A percentile compares a stretch with the other conserved stretches of the same genome.
phyloP scores from a whole-genome alignment of 164 flowering plant genomes.

The Piper longum region DNA sequence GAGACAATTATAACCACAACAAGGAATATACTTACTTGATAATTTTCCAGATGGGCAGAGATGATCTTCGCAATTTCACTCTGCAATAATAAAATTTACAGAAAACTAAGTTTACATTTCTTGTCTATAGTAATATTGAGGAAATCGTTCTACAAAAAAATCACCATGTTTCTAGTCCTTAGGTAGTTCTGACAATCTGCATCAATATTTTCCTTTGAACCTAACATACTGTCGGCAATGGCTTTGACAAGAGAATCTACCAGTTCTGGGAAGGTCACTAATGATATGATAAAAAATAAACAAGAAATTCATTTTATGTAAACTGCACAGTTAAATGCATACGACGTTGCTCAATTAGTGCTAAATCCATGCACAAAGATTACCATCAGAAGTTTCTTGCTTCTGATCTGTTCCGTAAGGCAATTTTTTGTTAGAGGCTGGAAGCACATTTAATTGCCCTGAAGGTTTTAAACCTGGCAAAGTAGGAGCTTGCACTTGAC shows the following conservation, averaged over 20 bases:
- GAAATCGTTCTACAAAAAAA: not conserved
- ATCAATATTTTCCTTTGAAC: constrained; percentile 63
- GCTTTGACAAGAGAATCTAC: constrained; percentile 34
- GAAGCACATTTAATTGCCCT: constrained; percentile 53
- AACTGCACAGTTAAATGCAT: too few species aligned
- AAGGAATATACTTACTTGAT: constrained; percentile 22
- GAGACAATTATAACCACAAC: constrained; percentile 27
- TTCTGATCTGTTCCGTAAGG: constrained; percentile 7
- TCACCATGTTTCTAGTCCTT: constrained; percentile 37
- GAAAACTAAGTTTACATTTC: constrained; percentile 1
- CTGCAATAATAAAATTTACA: constrained; percentile 18
- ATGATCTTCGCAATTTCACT: constrained; percentile 31
- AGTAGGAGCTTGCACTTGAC: constrained; percentile 12
- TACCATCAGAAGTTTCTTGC: constrained; percentile 28
- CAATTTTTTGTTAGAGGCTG: constrained; percentile 16
- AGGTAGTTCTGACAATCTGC: constrained; percentile 24
- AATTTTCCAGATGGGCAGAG: constrained; percentile 30
- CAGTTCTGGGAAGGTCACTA: constrained; percentile 5
- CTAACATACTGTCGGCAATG: constrained; percentile 38
- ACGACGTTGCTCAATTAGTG: too few species aligned
- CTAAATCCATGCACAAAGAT: not conserved
- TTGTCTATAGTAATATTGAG: not conserved
- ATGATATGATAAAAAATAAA: not conserved
- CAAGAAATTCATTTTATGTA: too few species aligned
- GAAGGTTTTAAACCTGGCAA: constrained; percentile 16